Evolutionary conservation across 352 stramenopile species (phyloP), one percentile per base, ranked within the genome.

Genomic region (Globisporangium rhizosaccharum): DNA sequence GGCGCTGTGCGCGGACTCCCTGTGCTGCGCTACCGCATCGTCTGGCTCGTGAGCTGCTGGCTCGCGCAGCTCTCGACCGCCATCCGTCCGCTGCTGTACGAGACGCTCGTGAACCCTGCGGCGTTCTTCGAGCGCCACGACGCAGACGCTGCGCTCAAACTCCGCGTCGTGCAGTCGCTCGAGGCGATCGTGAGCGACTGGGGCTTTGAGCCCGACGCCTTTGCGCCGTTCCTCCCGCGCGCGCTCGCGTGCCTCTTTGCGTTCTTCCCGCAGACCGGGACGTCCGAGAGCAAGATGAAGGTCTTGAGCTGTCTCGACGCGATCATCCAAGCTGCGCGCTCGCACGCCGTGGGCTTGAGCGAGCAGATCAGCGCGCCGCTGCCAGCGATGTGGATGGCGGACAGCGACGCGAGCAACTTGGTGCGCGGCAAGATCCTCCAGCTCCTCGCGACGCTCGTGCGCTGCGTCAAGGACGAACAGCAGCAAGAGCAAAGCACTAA

Each of bases 41-140:
- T 96, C 55, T 96, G 86, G 85, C 84, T 96, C 26, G 76, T 93
- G 30, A 89, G 81, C 55, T 94, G 86, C 62, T 96, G 85, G 84
- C 67, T 96, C 53, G 86, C 84, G 8, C 85, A 96, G 67, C 59
- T 94, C 18, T 88, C 75, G 9, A 71, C 72, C n/a, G 68, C 63
- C 20, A 73, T 94, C 8, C 76, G 82, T 6, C 70, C 81, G n/a
- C 75, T 80, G 52, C 72, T 96, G 1, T 96, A 96, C 61, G 79
- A 96, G 28, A 79, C 77, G 2, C 62, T 93, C 28, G 57, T 96
- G 25, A 78, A 79, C 33, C 42, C 66, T 26, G 59, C 67, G 2
- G 59, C 70, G 14, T 76, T 82, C 18, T 72, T 78, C 47, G 23
- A 62, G 28, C 33, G 51, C 3, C 49, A 47, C 30, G 46, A 76